Evolutionary conservation across 805 yeast species (phyloP), one percentile per base, ranked within the genome.

Genomic region (Blastobotrys mokoenaii): DNA sequence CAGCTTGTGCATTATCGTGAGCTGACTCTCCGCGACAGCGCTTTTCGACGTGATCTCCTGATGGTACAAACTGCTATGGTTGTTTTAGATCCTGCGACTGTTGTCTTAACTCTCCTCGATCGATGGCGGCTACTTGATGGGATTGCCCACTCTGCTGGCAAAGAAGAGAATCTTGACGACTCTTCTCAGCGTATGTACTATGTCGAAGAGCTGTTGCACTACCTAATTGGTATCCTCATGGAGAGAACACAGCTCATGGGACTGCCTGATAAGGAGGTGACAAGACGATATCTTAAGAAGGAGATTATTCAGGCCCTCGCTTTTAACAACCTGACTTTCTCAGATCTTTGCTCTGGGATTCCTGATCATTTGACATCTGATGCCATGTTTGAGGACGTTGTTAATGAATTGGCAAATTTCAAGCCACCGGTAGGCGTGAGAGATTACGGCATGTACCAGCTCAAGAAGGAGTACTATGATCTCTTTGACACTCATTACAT

Each of bases 261-360:
- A 10, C 58, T 68, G 1, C 58, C 67, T 1, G 76, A 74, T 1
- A 71, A 50, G 4, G 76, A 71, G 9, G 69, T 77, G 1, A 69
- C 69, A 9, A 74, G 74, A 46, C 60, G 64, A 11, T 69, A 79
- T 43, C 72, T 87, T 25, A 69, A 67, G 46, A 71, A 75, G 37
- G 96, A 89, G 54, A 77, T 90, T n/a, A 70, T 87, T 17, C 97
- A 93, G 57, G 73, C 79, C 2, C 67, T 90, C n/a, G 80, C 94
- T 51, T 84, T 86, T 66, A 79, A 80, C 27, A 80, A 83, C 1
- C 66, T 80, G 68, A 70, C 79, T 17, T 89, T 80, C 58, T 76
- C 93, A 2, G 84, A 84, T 46, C 63, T 93, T 15, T 72, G 81
- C 46, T 65, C 76, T 2, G 74, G 71, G 12, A 72, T 88, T 2